A percentile compares a stretch with the other conserved stretches of the same genome.
These are phyloP conservation scores for Lyophyllum semitale DNA, from an alignment of 768 basidiomycete genomes.

Conservation along the genomic window DNA sequence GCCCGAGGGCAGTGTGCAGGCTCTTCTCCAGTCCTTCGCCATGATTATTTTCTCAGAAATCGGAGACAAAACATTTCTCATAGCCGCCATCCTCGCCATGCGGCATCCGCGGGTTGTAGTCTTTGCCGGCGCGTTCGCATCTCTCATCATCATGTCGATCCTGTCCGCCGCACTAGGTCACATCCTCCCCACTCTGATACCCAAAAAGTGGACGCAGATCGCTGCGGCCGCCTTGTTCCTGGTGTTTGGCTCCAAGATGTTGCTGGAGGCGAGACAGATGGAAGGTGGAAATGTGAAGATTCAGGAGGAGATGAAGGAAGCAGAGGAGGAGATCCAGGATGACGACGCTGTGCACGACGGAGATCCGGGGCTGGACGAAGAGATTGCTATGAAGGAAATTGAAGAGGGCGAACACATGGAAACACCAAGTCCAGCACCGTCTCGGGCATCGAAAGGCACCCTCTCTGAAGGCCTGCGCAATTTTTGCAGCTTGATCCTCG, in stretches of 20 bases:
- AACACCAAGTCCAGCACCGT: constrained; percentile 14
- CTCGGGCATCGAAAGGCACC: constrained; percentile 25
- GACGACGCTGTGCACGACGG: constrained; percentile 61
- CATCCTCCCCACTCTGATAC: constrained; percentile 82
- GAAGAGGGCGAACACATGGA: constrained; percentile 58
- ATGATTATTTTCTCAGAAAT: constrained; percentile 95
- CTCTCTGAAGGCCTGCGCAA: constrained; percentile 73
- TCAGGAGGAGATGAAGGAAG: constrained; percentile 92
- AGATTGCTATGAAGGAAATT: constrained; percentile 70
- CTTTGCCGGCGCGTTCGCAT: constrained; percentile 86
- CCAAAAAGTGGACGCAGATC: constrained; percentile 67
- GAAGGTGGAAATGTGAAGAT: constrained; percentile 77
- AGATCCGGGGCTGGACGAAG: constrained; percentile 31
- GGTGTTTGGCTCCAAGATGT: constrained; percentile 89
- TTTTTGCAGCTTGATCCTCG: constrained; percentile 78
- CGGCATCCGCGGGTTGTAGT: constrained; percentile 86
- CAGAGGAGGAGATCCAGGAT: constrained; percentile 92
- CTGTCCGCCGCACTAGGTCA: constrained; percentile 94
- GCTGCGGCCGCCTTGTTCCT: constrained; percentile 84
- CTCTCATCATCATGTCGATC: constrained; percentile 90
- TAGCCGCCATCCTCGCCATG: constrained; percentile 84
- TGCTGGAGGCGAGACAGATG: constrained; percentile 84
- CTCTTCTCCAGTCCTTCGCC: constrained; percentile 75
- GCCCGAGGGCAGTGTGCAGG: constrained; percentile 42
- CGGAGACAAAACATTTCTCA: constrained; percentile 96